A percentile compares a stretch with the other conserved stretches of the same genome.
Conservation (phyloP, 78 protist species). For the Dictyostelium citrinum region DNA sequence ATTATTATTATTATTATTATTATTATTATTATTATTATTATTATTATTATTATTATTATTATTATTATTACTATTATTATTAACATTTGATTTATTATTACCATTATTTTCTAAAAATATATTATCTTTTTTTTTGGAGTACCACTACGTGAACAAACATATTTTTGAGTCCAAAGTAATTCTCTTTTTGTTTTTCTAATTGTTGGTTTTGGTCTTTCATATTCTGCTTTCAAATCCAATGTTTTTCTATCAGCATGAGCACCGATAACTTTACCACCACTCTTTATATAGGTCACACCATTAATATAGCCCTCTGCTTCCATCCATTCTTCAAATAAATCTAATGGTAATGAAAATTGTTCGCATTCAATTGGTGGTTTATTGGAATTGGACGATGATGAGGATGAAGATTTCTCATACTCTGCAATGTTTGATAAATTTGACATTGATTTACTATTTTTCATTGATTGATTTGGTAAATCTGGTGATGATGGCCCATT, state of each 20-base stretch:
- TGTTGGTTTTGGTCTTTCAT: constrained; percentile 22
- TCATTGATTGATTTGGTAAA: background rate
- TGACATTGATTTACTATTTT: background rate
- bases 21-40: background rate
- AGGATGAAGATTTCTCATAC: background rate
- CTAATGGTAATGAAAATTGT: constrained; percentile 44
- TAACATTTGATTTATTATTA: background rate
- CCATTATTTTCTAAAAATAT: background rate
- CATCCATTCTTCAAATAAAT: constrained; percentile 65
- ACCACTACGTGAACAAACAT: constrained; percentile 60
- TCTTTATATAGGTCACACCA: constrained; percentile 45
- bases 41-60: background rate
- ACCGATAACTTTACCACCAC: constrained; percentile 74
- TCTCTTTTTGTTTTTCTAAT: constrained; percentile 52
- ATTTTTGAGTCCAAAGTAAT: constrained; percentile 68
- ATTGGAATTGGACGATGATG: background rate
- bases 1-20: background rate
- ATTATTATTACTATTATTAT: background rate
- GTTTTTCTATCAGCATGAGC: constrained; percentile 78
- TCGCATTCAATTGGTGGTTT: constrained; percentile 42
- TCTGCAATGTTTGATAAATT: background rate
- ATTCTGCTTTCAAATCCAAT: constrained; percentile 35
- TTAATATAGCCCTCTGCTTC: constrained; percentile 57
- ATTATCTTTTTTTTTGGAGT: background rate
- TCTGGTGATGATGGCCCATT: background rate